Conservation (phyloP, 2,329 filamentous ascomycete species). For the Fusarium vanettenii region DNA sequence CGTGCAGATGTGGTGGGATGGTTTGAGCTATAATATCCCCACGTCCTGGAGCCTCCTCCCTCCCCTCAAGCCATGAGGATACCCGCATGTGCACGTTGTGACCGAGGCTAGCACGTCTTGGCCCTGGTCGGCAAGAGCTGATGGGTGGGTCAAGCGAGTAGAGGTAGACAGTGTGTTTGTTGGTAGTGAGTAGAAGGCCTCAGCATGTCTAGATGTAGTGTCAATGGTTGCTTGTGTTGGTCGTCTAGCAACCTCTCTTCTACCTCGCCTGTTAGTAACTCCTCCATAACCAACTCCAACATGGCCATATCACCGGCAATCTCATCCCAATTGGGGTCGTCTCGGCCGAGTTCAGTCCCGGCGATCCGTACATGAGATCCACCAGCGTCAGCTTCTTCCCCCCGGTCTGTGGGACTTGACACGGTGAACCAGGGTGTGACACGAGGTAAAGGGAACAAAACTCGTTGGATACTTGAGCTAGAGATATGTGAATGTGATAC, state of each 20-base stretch:
- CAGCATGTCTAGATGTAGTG: neutral
- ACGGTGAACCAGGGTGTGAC: conserved; percentile 9
- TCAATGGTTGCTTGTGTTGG: neutral
- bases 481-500: conserved; percentile 28
- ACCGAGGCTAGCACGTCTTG: conserved; percentile 18
- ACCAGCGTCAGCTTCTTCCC: neutral
- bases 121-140: conserved; percentile 6
- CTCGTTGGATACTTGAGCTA: conserved; percentile 32
- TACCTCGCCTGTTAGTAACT: neutral
- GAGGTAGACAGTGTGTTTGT: neutral
- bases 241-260: neutral
- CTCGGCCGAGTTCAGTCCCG: conserved; percentile 14
- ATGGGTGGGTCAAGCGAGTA: conserved; percentile 17
- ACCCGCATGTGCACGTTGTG: conserved; percentile 29
- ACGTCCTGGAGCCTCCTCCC: neutral
- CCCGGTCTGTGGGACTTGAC: conserved; percentile 9
- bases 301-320: neutral
- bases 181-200: conserved; percentile 3
- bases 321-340: conserved; percentile 9
- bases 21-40: conserved; percentile 16
- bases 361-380: neutral
- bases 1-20: conserved; percentile 21
- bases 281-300: neutral
- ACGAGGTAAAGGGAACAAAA: conserved; percentile 22
- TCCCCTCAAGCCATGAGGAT: conserved; percentile 16